These are phyloP conservation scores for Gentiana macrophylla DNA, from an alignment of 257 asterid species.

Conservation along the genomic window DNA sequence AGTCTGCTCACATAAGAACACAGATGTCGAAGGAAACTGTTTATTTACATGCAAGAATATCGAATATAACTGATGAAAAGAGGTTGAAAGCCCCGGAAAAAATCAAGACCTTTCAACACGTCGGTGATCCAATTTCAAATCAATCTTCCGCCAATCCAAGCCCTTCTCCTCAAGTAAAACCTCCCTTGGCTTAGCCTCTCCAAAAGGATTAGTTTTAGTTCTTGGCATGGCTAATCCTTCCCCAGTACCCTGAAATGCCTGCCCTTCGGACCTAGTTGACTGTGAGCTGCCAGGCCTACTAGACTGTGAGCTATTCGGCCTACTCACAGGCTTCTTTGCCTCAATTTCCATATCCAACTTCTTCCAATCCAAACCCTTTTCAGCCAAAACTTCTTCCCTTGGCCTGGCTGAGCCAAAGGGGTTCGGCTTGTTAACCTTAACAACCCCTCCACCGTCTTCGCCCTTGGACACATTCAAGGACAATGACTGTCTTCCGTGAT, in stretches of 20 bases:
- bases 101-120: conserved; percentile 57
- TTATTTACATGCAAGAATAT: too few species aligned
- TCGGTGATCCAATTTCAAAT: conserved; percentile 70
- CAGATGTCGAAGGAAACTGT: too few species aligned
- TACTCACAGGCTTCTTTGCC: conserved; percentile 48
- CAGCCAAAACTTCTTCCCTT: conserved; percentile 89
- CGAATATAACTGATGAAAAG: neutral
- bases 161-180: conserved; percentile 90
- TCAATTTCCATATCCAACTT: conserved; percentile 66
- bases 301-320: conserved; percentile 83
- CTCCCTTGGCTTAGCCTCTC: conserved; percentile 96
- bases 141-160: conserved; percentile 93
- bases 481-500: conserved; percentile 25
- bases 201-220: conserved; percentile 87
- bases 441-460: conserved; percentile 17
- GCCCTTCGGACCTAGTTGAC: conserved; percentile 43
- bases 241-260: conserved; percentile 23
- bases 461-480: conserved; percentile 27
- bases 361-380: conserved; percentile 96
- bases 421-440: conserved; percentile 54
- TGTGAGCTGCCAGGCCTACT: conserved; percentile 78
- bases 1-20: too few species aligned
- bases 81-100: conserved; percentile 2
- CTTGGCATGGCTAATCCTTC: conserved; percentile 47
- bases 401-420: conserved; percentile 98